A percentile compares a stretch with the other conserved stretches of the same genome.
phyloP scores from a whole-genome alignment of 192 early-diverging fungal genomes.

The Coemansia sp. region DNA sequence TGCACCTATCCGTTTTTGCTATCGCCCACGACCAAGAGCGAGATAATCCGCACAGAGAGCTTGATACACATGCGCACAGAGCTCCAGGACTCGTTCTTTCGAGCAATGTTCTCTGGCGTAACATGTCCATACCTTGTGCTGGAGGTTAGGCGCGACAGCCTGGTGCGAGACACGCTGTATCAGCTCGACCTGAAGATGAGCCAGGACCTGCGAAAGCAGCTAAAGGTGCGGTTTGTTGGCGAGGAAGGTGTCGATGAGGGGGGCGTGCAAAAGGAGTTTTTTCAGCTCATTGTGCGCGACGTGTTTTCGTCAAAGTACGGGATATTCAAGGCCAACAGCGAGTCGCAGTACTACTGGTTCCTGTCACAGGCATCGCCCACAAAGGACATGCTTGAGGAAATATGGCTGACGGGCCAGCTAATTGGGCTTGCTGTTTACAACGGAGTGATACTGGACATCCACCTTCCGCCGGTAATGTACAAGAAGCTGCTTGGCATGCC shows the following conservation, averaged over 20 bases:
- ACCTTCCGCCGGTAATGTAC: slow-evolving; percentile 83
- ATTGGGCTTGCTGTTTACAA: slow-evolving; percentile 94
- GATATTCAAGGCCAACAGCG: slow-evolving; percentile 80
- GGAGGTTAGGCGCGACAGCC: slow-evolving; percentile 68
- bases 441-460: slow-evolving; percentile 86
- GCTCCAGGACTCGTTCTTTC: slow-evolving; percentile 76
- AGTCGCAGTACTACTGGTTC: slow-evolving; percentile 85
- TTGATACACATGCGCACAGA: slow-evolving; percentile 66
- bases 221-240: slow-evolving; percentile 86
- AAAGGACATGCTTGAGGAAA: slow-evolving; percentile 68
- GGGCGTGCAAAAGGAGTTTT: slow-evolving; percentile 94
- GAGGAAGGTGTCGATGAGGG: slow-evolving; percentile 95
- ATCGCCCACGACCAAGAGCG: slow-evolving; percentile 70
- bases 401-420: slow-evolving; percentile 81
- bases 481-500: slow-evolving; percentile 79
- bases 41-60: slow-evolving; percentile 72
- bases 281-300: slow-evolving; percentile 84
- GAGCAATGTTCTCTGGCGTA: slow-evolving; percentile 73
- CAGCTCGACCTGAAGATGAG: slow-evolving; percentile 78
- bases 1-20: slow-evolving; percentile 77
- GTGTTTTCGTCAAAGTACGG: slow-evolving; percentile 85
- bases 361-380: slow-evolving; percentile 57
- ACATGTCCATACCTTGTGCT: slow-evolving; percentile 73
- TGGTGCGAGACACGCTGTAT: slow-evolving; percentile 68
- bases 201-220: slow-evolving; percentile 87